A percentile compares a stretch with the other conserved stretches of the same genome.
Evolutionary conservation across 768 basidiomycete species (phyloP).

Genomic region (Termitomyces sp.): DNA sequence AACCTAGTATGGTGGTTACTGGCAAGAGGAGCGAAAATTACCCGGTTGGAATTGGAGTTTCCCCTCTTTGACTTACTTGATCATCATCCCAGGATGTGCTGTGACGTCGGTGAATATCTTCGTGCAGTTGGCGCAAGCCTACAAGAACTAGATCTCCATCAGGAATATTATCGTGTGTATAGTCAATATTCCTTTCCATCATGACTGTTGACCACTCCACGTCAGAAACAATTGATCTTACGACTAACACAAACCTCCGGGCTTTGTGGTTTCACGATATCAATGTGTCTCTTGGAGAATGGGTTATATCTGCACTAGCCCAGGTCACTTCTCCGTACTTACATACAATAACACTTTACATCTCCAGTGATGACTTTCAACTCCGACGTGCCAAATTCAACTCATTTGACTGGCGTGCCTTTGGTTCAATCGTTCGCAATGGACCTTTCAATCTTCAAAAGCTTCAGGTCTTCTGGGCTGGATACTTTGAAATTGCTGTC

Average conservation of each 20-base stretch:
- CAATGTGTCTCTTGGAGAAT: background rate
- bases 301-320: background rate
- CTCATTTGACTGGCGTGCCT: slow-evolving; percentile 3
- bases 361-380: background rate
- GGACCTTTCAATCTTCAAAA: slow-evolving; percentile 2
- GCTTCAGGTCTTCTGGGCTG: slow-evolving; percentile 1
- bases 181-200: background rate
- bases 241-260: slow-evolving; percentile 3
- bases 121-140: slow-evolving; percentile 4
- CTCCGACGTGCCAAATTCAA: background rate
- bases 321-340: slow-evolving; percentile 4
- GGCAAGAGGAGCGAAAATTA: background rate
- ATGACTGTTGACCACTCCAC: background rate
- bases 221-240: slow-evolving; percentile 3
- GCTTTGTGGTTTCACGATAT: slow-evolving; percentile 10
- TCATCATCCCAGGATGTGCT: background rate
- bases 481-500: background rate
- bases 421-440: background rate
- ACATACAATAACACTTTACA: slow-evolving; percentile 5
- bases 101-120: background rate
- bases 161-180: background rate
- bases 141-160: slow-evolving; percentile 6
- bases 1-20: slow-evolving; percentile 5
- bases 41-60: background rate
- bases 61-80: background rate